Evolutionary conservation across 2,329 filamentous ascomycete species (phyloP), one percentile per base, ranked within the genome.

Genomic region (Aspergillus oerlinghausenensis): DNA sequence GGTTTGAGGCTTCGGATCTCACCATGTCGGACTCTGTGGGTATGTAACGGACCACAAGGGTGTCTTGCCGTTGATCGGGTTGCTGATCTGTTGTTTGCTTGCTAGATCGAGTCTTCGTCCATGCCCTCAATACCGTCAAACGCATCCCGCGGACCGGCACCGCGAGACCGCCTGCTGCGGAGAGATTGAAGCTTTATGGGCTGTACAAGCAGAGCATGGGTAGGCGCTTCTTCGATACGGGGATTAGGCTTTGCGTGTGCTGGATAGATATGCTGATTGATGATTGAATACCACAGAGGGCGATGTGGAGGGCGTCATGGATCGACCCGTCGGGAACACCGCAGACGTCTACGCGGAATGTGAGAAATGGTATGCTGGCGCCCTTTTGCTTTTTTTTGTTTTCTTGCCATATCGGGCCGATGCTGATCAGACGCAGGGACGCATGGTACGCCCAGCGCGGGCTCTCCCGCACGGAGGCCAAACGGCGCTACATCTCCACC

Each of bases 201-300:
- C 83, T 99, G 64, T 99, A 99, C 80, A 99, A 99, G 73, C 94
- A 99, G 76, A 92, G 92, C 60, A 97, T 97, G 94, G 84, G 81
- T 84, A 75, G 60, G 45, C 17, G 6, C n/a, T 49, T 19, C 32
- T 49, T 40, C n/a, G 38, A n/a, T 48, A 25, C 10, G 45, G 32
- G 54, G 32, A 32, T 47, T 40, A 6, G 32, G 11, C 2, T 6
- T 25, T 25, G 29, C 23, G 11, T 19, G 47, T 10, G 25, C 17
- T 14, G 32, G 32, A 38, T 52, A 54, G 23, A 61, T 38, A 42
- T 11, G n/a, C 35, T 42, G 17, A 49, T 50, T 49, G 9, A 32
- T 58, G 10, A 19, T 26, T 26, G 8, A 3, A 23, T 25, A 25
- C 6, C 50, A 52, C 64, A 84, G 92, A 99, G 79, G 94, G 94